Conservation (phyloP, 768 basidiomycete species). For the Naganishia onofrii region DNA sequence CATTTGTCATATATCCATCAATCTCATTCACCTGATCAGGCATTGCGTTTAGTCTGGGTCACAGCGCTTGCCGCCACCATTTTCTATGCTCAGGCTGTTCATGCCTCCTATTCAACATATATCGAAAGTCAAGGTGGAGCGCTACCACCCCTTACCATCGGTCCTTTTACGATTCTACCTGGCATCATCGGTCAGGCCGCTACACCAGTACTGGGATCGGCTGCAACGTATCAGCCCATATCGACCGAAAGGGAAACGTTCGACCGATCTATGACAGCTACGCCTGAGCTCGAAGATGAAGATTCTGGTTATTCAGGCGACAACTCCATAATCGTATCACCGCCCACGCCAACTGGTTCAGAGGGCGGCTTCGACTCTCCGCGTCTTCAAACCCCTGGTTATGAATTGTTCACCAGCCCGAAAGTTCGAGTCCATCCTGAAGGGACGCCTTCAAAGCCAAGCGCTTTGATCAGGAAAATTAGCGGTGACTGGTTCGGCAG, state of each 20-base stretch:
- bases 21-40: background rate
- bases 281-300: slow-evolving; percentile 7
- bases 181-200: slow-evolving; percentile 4
- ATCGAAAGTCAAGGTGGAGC: slow-evolving; percentile 11
- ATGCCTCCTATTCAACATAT: slow-evolving; percentile 5
- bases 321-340: slow-evolving; percentile 4
- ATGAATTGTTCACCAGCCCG: background rate
- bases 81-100: slow-evolving; percentile 15
- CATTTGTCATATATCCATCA: background rate
- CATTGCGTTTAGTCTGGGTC: background rate
- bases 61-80: slow-evolving; percentile 9
- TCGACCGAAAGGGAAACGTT: background rate
- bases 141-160: slow-evolving; percentile 2
- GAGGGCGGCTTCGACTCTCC: background rate
- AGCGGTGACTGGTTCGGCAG: slow-evolving; percentile 19
- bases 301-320: background rate
- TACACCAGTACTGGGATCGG: background rate
- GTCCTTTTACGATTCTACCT: slow-evolving; percentile 8
- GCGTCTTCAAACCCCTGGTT: background rate
- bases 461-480: slow-evolving; percentile 3
- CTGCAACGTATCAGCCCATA: background rate
- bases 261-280: slow-evolving; percentile 6
- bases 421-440: background rate
- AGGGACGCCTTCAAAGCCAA: slow-evolving; percentile 6
- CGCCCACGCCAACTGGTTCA: slow-evolving; percentile 4